A percentile compares a stretch with the other conserved stretches of the same genome.
These are phyloP conservation scores for Penicillium olsonii DNA, from an alignment of 2,329 filamentous ascomycete genomes.

Conservation along the genomic window DNA sequence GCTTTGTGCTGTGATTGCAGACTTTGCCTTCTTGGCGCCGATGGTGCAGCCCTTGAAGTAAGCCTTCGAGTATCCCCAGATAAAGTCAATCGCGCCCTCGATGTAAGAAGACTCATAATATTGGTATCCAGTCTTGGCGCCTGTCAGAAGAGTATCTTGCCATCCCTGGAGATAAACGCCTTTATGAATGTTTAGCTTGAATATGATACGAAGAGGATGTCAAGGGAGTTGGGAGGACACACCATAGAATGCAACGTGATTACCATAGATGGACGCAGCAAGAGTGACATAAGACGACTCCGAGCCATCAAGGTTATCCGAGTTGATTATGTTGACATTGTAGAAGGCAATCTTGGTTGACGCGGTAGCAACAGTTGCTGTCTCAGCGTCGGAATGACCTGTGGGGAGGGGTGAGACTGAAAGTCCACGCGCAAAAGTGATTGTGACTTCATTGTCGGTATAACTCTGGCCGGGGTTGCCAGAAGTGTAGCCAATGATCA, in stretches of 20 bases:
- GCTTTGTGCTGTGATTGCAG: conserved; percentile 24
- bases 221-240: too few relatives aligned
- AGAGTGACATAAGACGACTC: conserved; percentile 21
- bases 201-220: too few relatives aligned
- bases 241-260: conserved; percentile 48
- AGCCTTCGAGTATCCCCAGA: conserved; percentile 38
- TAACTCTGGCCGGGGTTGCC: conserved; percentile 21
- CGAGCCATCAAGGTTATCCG: conserved; percentile 30
- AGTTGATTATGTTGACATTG: conserved; percentile 21
- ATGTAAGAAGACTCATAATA: conserved; percentile 50
- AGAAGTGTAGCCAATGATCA: conserved; percentile 21
- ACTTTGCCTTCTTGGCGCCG: conserved; percentile 26
- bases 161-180: conserved; percentile 37
- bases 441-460: conserved; percentile 15
- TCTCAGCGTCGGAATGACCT: conserved; percentile 27
- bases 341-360: conserved; percentile 23
- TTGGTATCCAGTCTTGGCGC: conserved; percentile 45
- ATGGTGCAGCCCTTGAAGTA: conserved; percentile 35
- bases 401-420: conserved; percentile 24
- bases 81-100: conserved; percentile 54
- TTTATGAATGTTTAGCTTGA: not conserved
- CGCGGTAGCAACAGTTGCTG: conserved; percentile 22
- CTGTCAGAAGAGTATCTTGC: conserved; percentile 54
- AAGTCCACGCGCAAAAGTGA: conserved; percentile 25
- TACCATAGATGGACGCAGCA: conserved; percentile 14